Percentiles rank a stretch among this genome's conserved stretches.
phyloP scores from a whole-genome alignment of 2,329 filamentous ascomycete genomes.

The Nemania sp. region DNA sequence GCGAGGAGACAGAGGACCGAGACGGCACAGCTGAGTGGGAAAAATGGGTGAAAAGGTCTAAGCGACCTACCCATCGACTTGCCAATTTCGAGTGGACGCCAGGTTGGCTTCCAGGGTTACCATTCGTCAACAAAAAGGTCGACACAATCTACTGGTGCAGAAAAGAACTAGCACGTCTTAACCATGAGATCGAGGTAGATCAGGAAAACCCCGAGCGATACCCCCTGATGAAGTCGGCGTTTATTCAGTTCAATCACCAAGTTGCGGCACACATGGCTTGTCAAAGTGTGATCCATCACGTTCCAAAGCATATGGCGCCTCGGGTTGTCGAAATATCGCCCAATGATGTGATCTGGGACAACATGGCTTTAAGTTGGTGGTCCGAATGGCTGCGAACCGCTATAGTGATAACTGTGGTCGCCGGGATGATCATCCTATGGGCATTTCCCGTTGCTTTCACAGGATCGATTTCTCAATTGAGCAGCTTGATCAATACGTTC shows the following conservation, averaged over 20 bases:
- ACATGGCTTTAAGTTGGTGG: constrained; percentile 97
- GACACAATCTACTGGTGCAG: constrained; percentile 95
- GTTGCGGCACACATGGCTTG: constrained; percentile 98
- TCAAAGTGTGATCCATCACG: constrained; percentile 88
- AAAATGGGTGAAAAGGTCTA: constrained; percentile 81
- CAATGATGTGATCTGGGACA: constrained; percentile 94
- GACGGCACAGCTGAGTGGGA: constrained; percentile 80
- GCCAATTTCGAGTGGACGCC: constrained; percentile 68
- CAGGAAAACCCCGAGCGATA: constrained; percentile 88
- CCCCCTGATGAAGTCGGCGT: constrained; percentile 94
- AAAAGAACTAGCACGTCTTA: constrained; percentile 85
- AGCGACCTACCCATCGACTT: constrained; percentile 86
- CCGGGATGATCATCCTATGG: constrained; percentile 87
- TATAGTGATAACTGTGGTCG: constrained; percentile 73
- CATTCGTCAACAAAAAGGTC: constrained; percentile 86
- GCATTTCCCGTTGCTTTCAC: constrained; percentile 91
- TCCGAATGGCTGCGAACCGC: constrained; percentile 80
- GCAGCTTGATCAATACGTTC: constrained; percentile 73
- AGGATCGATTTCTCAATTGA: constrained; percentile 82
- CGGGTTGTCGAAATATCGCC: constrained; percentile 94
- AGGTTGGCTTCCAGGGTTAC: constrained; percentile 81
- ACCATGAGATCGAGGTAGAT: constrained; percentile 91
- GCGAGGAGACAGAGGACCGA: constrained; percentile 67
- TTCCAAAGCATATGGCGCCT: constrained; percentile 93
- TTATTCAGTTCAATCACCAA: constrained; percentile 98